phyloP scores from a whole-genome alignment of 2,329 filamentous ascomycete genomes.

The Hypocrella siamensis region DNA sequence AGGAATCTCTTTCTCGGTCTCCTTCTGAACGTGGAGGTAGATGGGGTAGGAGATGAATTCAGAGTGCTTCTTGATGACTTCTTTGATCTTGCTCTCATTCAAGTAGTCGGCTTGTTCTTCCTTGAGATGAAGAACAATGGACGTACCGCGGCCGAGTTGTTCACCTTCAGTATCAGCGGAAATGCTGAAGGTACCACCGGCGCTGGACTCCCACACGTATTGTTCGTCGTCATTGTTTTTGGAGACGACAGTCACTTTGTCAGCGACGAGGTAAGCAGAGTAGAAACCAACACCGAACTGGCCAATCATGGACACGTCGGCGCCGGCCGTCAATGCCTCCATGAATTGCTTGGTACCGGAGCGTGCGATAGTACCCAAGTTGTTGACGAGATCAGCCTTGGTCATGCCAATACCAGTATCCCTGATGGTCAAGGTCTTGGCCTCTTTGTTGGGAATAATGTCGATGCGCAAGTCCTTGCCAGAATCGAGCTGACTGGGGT shows the following conservation, averaged over 20 bases:
- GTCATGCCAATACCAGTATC: slow-evolving; percentile 99
- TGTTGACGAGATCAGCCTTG: slow-evolving; percentile 99
- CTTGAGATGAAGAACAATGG: slow-evolving; percentile 98
- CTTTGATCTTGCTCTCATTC: slow-evolving; percentile 98
- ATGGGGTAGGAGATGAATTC: slow-evolving; percentile 99
- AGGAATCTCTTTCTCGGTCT: slow-evolving; percentile 96
- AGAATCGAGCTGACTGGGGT: slow-evolving; percentile 91
- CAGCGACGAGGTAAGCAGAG: slow-evolving; percentile 98
- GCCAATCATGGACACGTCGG: slow-evolving; percentile 99
- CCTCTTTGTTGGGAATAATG: slow-evolving; percentile 94
- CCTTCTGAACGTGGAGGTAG: slow-evolving; percentile 99
- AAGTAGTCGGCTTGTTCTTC: slow-evolving; percentile 98
- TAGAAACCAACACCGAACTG: slow-evolving; percentile 99
- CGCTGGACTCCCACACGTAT: slow-evolving; percentile 98
- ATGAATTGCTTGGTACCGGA: slow-evolving; percentile 99
- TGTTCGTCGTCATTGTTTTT: slow-evolving; percentile 99
- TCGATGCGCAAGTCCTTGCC: slow-evolving; percentile 98
- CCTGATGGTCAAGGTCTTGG: slow-evolving; percentile 92
- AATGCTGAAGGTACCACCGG: slow-evolving; percentile 95
- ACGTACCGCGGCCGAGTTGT: slow-evolving; percentile 83
- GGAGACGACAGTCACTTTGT: slow-evolving; percentile 87
- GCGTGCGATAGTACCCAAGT: slow-evolving; percentile 97
- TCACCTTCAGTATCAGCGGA: slow-evolving; percentile 79
- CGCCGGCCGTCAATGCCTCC: slow-evolving; percentile 96
- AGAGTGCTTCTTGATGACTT: slow-evolving; percentile 99